Conservation (phyloP, 305 asterid species). For the Andrographis paniculata region DNA sequence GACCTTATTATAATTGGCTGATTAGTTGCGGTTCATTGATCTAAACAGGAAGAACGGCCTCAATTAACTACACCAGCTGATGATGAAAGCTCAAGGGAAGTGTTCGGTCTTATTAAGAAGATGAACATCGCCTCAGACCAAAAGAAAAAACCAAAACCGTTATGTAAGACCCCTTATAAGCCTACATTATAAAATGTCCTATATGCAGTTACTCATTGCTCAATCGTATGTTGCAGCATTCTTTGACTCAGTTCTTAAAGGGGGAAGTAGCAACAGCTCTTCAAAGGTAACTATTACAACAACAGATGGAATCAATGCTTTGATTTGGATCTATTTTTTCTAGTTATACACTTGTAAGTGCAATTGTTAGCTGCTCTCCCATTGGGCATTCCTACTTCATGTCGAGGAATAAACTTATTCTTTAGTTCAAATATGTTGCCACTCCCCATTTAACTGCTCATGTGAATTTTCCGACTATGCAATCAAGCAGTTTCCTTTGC, state of each 20-base stretch:
- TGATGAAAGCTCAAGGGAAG: conserved; percentile 74
- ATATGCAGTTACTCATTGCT: conserved; percentile 22
- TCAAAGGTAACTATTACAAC: conserved; percentile 44
- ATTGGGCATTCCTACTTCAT: not conserved
- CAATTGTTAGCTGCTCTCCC: not conserved
- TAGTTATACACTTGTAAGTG: not conserved
- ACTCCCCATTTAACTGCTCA: not conserved
- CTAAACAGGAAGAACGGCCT: conserved; percentile 53
- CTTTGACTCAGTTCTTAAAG: conserved; percentile 59
- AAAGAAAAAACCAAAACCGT: conserved; percentile 63
- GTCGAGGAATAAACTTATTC: not conserved
- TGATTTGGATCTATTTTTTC: not conserved
- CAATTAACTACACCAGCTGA: conserved; percentile 47
- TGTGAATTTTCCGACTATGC: not conserved
- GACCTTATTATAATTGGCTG: conserved; percentile 12
- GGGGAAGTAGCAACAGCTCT: conserved; percentile 41
- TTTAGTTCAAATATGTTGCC: not conserved
- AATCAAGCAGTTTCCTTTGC: no score
- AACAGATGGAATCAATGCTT: conserved; percentile 7
- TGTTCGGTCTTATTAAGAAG: conserved; percentile 82
- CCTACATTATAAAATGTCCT: not conserved
- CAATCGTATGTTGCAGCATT: conserved; percentile 46
- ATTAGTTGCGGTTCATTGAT: conserved; percentile 8
- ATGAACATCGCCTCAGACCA: conserved; percentile 55
- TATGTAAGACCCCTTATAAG: conserved; percentile 42